phyloP scores from a whole-genome alignment of 306 rosid species.

The Cucumis hystrix region DNA sequence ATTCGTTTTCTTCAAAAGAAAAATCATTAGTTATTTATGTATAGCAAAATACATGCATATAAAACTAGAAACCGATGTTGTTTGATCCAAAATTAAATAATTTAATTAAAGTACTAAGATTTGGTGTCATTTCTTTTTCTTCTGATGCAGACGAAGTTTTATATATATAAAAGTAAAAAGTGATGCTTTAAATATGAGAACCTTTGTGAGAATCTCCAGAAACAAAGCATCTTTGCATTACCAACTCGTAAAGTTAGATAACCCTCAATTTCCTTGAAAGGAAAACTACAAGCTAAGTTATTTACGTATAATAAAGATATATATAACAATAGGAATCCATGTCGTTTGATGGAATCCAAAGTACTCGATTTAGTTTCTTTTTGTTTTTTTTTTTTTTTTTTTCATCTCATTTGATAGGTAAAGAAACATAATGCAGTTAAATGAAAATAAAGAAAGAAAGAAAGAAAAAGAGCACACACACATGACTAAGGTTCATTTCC shows the following conservation, averaged over 20 bases:
- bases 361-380: background rate
- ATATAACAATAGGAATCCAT: background rate
- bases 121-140: too few relatives aligned
- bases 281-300: background rate
- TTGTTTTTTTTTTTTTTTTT: too few relatives aligned
- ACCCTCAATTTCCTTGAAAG: too few relatives aligned
- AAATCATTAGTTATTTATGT: background rate
- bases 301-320: background rate
- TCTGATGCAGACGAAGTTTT: too few relatives aligned
- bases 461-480: background rate
- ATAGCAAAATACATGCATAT: background rate
- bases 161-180: too few relatives aligned
- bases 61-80: background rate
- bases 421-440: too few relatives aligned
- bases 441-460: background rate
- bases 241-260: too few relatives aligned
- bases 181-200: too few relatives aligned
- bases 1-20: background rate
- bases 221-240: too few relatives aligned
- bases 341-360: background rate
- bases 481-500: constrained; percentile 8
- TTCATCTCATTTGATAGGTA: too few relatives aligned
- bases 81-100: background rate
- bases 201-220: too few relatives aligned
- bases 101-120: background rate